These are phyloP conservation scores for Gamarada debralockiae DNA, from an alignment of 495 filamentous ascomycete species.

Conservation along the genomic window DNA sequence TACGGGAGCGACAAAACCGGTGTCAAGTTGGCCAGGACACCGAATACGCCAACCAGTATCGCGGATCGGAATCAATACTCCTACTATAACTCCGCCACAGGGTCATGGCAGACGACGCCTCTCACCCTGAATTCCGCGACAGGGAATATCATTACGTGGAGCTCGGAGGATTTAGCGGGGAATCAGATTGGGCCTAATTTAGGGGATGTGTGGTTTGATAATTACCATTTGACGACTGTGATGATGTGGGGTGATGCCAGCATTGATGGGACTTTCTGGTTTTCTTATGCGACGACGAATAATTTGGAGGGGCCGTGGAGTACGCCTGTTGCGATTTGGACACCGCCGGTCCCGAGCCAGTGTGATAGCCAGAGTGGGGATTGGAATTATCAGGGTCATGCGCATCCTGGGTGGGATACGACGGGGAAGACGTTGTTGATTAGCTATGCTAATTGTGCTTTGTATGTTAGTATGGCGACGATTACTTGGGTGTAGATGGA, in stretches of 20 bases:
- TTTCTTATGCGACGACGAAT: background rate
- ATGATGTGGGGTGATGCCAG: slow-evolving; percentile 1
- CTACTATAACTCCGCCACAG: background rate
- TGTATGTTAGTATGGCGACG: slow-evolving; percentile 1
- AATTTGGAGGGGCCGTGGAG: background rate
- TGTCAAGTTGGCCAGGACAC: background rate
- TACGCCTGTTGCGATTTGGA: background rate
- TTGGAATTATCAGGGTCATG: slow-evolving; percentile 2
- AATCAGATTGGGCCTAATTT: background rate
- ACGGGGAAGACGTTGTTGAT: slow-evolving; percentile 1
- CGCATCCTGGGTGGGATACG: slow-evolving; percentile 2
- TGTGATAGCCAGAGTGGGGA: background rate
- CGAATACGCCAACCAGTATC: background rate
- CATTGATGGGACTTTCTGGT: slow-evolving; percentile 1
- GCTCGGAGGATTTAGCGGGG: background rate
- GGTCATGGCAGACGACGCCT: background rate
- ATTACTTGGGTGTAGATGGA: slow-evolving; percentile 1
- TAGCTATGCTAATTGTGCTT: background rate
- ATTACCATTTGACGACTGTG: background rate
- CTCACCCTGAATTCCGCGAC: background rate
- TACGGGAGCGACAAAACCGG: background rate
- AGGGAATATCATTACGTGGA: slow-evolving; percentile 1
- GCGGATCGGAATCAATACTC: background rate
- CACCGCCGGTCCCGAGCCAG: background rate
- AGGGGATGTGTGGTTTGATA: background rate